Percentiles rank a stretch among this genome's conserved stretches.
Conservation (phyloP, 75 land plant species). For the Selaginella tamariscina region DNA sequence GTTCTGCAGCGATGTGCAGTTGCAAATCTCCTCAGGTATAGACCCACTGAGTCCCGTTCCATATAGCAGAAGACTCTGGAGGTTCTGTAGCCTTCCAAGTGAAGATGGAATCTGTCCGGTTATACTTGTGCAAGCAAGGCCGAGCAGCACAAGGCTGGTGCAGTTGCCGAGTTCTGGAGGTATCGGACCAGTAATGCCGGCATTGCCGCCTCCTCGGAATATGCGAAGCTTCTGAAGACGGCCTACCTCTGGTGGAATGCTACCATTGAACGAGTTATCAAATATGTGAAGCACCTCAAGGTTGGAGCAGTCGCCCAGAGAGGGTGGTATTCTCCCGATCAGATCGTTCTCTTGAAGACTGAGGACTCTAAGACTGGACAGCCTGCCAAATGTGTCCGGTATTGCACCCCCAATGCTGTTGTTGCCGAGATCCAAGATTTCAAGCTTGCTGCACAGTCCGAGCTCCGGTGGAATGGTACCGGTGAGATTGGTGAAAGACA, state of each 20-base stretch:
- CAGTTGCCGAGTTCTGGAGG: conserved; percentile 59
- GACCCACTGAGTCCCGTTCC: conserved; percentile 46
- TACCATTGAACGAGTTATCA: conserved; percentile 45
- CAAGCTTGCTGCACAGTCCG: not conserved
- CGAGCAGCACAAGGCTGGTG: conserved; percentile 39
- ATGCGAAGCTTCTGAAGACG: conserved; percentile 44
- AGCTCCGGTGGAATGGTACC: conserved; percentile 7
- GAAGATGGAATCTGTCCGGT: conserved; percentile 45
- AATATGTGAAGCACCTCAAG: conserved; percentile 53
- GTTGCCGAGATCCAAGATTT: conserved; percentile 46
- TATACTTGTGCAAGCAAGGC: conserved; percentile 54
- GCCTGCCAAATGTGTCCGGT: conserved; percentile 28
- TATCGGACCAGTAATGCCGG: conserved; percentile 38
- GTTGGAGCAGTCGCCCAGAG: conserved; percentile 30
- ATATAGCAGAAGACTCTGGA: conserved; percentile 62
- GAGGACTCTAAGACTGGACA: conserved; percentile 43
- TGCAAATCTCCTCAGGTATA: conserved; percentile 45
- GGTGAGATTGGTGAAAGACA: not conserved
- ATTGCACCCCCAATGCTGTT: conserved; percentile 49
- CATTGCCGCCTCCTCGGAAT: conserved; percentile 56
- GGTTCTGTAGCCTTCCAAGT: conserved; percentile 43
- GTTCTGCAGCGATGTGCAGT: conserved; percentile 39
- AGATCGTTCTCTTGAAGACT: conserved; percentile 38
- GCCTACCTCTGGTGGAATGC: conserved; percentile 58
- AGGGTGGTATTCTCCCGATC: conserved; percentile 39